These are phyloP conservation scores for Cladosporium phlei DNA, from an alignment of 2,329 filamentous ascomycete genomes.

Conservation along the genomic window DNA sequence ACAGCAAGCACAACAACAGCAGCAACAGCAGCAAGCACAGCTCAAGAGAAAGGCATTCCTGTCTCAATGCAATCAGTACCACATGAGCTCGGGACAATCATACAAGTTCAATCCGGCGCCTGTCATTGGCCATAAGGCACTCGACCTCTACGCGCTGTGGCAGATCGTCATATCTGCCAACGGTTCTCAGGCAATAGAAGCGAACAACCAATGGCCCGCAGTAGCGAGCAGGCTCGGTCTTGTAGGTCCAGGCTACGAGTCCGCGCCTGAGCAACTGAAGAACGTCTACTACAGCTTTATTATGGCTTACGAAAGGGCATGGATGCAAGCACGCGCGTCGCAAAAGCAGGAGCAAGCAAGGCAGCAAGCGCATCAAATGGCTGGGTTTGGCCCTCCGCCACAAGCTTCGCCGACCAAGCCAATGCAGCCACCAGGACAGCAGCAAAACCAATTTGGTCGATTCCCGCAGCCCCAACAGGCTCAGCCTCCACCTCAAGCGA, in stretches of 20 bases:
- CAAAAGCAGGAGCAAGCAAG: conserved; percentile 33
- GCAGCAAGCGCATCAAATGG: conserved; percentile 37
- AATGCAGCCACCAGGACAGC: conserved; percentile 25
- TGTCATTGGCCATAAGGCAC: conserved; percentile 63
- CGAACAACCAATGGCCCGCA: conserved; percentile 66
- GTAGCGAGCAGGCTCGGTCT: conserved; percentile 55
- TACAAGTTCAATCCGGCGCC: conserved; percentile 74
- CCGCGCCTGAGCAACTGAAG: conserved; percentile 64
- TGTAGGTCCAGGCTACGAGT: conserved; percentile 46
- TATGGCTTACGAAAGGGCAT: conserved; percentile 69
- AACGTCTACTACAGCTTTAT: conserved; percentile 72
- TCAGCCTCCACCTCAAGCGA: conserved; percentile 32
- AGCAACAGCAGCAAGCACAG: conserved; percentile 21
- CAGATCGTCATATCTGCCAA: conserved; percentile 69
- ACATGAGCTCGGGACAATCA: conserved; percentile 57
- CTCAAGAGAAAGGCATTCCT: conserved; percentile 41
- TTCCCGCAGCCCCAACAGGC: conserved; percentile 16
- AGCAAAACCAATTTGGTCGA: conserved; percentile 20
- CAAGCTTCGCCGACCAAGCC: conserved; percentile 32
- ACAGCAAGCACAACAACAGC: conserved; percentile 21
- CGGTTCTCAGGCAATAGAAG: conserved; percentile 69
- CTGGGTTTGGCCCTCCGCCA: conserved; percentile 29
- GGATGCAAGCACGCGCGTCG: conserved; percentile 49
- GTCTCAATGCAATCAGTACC: conserved; percentile 70
- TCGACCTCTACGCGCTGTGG: conserved; percentile 75